Evolutionary conservation across 331 rosid species (phyloP), one percentile per base, ranked within the genome.

Genomic region (Malus hybrid): DNA sequence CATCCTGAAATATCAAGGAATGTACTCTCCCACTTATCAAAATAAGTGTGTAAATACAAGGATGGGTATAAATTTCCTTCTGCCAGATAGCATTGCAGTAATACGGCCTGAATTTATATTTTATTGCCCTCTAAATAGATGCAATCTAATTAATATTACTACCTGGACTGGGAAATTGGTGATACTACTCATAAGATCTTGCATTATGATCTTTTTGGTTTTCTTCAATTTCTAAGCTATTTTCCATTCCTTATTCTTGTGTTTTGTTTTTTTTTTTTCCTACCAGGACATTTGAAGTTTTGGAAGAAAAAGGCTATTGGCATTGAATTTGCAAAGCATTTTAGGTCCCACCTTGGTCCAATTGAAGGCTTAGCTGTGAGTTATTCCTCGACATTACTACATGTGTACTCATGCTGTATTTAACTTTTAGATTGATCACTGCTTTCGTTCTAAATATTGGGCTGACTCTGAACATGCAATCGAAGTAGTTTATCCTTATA

Each of bases 271-370:
- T 63, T 48, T 14, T 16, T 50, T 50, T 54, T 59, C 50, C 42
- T 29, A 5, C 52, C 75, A 94, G 97, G 99, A 71, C 99, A 94
- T 86, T 83, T 94, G 87, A 94, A 94, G 81, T 94, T 94, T 79
- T 94, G 99, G 99, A 94, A 94, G 97, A 94, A 92, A 84, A 94
- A 75, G 81, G 84, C 97, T 36, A 32, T 87, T 34, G 97, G 93
- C 69, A 89, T 94, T 28, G 99, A 94, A 86, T 94, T 94, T 79
- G 99, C 99, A 31, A 94, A 94, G 80, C 99, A 94, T 83, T 94
- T 92, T 80, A 87, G 96, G 79, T 92, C 99, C 69, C 99, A 94
- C 79, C 92, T 94, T 52, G 99, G 97, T 85, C 96, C 99, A 70
- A 94, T 94, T 78, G 97, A 92, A 84, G 99, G 93, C 73, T 77